Base-by-base conservation (phyloP, 768 basidiomycete species). In the Panus rudis region DNA sequence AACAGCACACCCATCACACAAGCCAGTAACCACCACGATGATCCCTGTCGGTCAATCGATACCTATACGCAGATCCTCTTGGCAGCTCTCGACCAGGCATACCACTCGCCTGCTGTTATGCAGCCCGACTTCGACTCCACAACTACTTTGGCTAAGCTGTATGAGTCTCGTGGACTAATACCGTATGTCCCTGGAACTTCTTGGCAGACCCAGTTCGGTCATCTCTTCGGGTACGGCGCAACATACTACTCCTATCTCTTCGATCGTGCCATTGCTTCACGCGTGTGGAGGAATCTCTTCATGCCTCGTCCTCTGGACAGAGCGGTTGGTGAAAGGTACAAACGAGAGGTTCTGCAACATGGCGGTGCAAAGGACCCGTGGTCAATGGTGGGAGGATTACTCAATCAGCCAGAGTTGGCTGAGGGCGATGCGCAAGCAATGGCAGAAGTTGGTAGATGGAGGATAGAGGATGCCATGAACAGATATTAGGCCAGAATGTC, bases 211-310 rank as follows among this genome's bases (percentile, higher is more conserved):
- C 91, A 93, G 54, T 99, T 99, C 52, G 87, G 89, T 0, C 96
- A 99, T 59, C 67, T 99, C 4, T 93, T 85, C 56, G 92, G 93
- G 2, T 99, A 99, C 53, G 93, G 94, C 4, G 92, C 94, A 12
- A 96, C 92, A 0, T 99, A 99, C 60, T 99, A 99, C 55, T 92
- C 92, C 3, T 99, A 99, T 58, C 72, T 97, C 11, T 93, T 99
- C 52, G 96, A 98, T 52, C 80, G 93, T 4, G 92, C 92, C 4
- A 96, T 99, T 46, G 94, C 96, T 0, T 87, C 87, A 5, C 76
- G 85, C n/a, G 83, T 97, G 0, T 99, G 90, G 86, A 62, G 68
- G 8, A 73, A 78, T 8, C 66, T 94, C 0, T 98, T 98, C 55
- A 65, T 69, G 7, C 47, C 52, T 0, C 71, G 86, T 33, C 87